Percentiles rank a stretch among this genome's conserved stretches.
Conservation (phyloP, 208 protist species). For the Acanthamoeba sp. region DNA sequence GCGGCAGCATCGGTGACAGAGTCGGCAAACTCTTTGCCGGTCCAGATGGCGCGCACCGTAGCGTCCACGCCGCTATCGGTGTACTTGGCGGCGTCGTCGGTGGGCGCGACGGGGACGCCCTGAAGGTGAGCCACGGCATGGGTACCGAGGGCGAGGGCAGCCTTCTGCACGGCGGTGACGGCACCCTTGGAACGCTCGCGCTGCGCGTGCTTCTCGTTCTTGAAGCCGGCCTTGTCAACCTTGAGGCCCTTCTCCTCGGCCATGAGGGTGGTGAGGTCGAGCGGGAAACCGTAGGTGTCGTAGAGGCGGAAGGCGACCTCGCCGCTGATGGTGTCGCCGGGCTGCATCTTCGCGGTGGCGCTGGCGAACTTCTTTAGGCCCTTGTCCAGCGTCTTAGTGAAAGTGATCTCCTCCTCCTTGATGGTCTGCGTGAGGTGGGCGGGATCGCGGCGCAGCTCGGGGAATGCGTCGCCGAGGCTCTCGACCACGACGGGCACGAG, state of each 20-base stretch:
- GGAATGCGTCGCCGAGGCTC: slow-evolving; percentile 41
- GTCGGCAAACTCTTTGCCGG: slow-evolving; percentile 92
- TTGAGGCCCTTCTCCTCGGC: slow-evolving; percentile 95
- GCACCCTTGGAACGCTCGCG: slow-evolving; percentile 38
- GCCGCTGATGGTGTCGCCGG: slow-evolving; percentile 91
- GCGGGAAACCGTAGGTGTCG: slow-evolving; percentile 98
- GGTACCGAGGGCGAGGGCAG: slow-evolving; percentile 80
- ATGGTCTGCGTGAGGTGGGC: slow-evolving; percentile 89
- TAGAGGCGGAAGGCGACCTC: slow-evolving; percentile 95
- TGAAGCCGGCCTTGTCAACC: slow-evolving; percentile 88
- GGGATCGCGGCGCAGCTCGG: slow-evolving; percentile 60
- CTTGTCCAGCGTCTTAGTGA: slow-evolving; percentile 96
- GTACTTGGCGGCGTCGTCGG: slow-evolving; percentile 97
- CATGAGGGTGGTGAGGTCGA: slow-evolving; percentile 98
- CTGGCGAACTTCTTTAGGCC: slow-evolving; percentile 89
- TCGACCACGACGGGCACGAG: slow-evolving; percentile 52
- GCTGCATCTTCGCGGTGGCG: slow-evolving; percentile 72
- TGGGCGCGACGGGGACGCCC: slow-evolving; percentile 89
- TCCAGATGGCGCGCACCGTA: slow-evolving; percentile 88
- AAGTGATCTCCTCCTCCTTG: slow-evolving; percentile 96
- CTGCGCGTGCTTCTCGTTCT: slow-evolving; percentile 43
- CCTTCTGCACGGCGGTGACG: slow-evolving; percentile 32
- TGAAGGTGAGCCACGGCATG: slow-evolving; percentile 90
- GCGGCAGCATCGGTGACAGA: slow-evolving; percentile 42
- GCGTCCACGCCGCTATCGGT: slow-evolving; percentile 51